Percentiles rank a stretch among this genome's conserved stretches.
Evolutionary conservation across 1,139 yeast species (phyloP).

Genomic region (Debaryomyces subglobosus): DNA sequence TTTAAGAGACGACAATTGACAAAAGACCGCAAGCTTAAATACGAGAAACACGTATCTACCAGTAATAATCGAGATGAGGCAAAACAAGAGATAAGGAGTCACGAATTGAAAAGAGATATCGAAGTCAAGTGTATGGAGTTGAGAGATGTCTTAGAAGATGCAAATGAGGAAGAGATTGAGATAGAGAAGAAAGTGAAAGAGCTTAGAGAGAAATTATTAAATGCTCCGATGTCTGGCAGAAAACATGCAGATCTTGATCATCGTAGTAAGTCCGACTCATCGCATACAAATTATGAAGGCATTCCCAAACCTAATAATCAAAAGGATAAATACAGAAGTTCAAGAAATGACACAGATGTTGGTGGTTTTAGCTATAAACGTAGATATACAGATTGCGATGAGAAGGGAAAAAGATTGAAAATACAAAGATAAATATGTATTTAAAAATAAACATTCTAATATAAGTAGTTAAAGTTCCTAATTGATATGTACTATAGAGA

Average conservation of each 20-base stretch:
- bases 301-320: not conserved
- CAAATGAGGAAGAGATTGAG: slow-evolving; percentile 33
- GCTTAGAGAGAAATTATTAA: slow-evolving; percentile 26
- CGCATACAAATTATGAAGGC: not conserved
- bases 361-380: not conserved
- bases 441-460: not conserved
- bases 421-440: not conserved
- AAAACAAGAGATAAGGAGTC: slow-evolving; percentile 40
- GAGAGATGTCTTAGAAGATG: slow-evolving; percentile 58
- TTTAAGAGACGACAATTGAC: slow-evolving; percentile 34
- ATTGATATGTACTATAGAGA: not conserved
- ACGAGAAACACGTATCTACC: slow-evolving; percentile 20
- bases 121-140: slow-evolving; percentile 60
- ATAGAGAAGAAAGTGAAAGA: slow-evolving; percentile 25
- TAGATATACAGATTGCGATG: not conserved
- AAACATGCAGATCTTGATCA: not conserved
- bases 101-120: slow-evolving; percentile 49
- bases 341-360: not conserved
- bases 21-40: slow-evolving; percentile 19
- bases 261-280: not conserved
- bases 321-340: not conserved
- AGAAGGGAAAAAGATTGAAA: not conserved
- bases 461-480: not conserved
- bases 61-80: slow-evolving; percentile 23
- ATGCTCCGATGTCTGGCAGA: not conserved